Evolutionary conservation across 371 early-diverging fungal species (phyloP).

Genomic region (Mucor saturninus): DNA sequence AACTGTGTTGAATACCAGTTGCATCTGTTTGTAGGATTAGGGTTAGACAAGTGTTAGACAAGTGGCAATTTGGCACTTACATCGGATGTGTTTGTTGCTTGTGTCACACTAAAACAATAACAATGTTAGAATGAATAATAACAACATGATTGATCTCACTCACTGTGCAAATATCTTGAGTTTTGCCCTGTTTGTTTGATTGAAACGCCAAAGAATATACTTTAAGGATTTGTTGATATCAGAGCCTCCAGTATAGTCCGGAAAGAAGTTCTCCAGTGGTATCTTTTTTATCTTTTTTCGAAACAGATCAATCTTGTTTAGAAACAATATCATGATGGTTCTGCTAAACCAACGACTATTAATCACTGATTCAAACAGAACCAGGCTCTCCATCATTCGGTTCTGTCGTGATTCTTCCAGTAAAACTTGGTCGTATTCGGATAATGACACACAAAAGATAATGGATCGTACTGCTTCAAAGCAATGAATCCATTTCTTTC

Average conservation of each 20-base stretch:
- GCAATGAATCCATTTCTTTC: conserved; percentile 94
- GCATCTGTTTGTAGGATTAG: conserved; percentile 12
- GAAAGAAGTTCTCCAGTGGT: conserved; percentile 61
- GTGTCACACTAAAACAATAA: conserved; percentile 61
- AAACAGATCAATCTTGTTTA: conserved; percentile 86
- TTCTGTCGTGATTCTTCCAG: conserved; percentile 77
- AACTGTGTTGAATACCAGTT: conserved; percentile 70
- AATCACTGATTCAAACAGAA: conserved; percentile 79
- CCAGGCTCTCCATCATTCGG: conserved; percentile 80
- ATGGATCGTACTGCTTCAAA: conserved; percentile 80
- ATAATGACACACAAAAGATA: conserved; percentile 71
- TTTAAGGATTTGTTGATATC: conserved; percentile 77
- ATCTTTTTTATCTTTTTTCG: conserved; percentile 56
- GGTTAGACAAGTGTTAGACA: neutral
- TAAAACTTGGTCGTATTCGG: conserved; percentile 75
- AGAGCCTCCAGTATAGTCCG: conserved; percentile 68
- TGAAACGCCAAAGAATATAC: conserved; percentile 81
- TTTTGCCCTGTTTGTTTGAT: conserved; percentile 74
- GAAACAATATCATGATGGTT: conserved; percentile 77
- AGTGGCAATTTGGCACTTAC: neutral
- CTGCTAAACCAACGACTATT: conserved; percentile 70
- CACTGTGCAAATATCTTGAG: conserved; percentile 84
- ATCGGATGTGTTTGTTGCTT: conserved; percentile 59
- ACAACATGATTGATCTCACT: neutral
- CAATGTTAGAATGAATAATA: neutral